Conservation (phyloP, 371 early-diverging fungal species). For the Blastocladiella emersonii region DNA sequence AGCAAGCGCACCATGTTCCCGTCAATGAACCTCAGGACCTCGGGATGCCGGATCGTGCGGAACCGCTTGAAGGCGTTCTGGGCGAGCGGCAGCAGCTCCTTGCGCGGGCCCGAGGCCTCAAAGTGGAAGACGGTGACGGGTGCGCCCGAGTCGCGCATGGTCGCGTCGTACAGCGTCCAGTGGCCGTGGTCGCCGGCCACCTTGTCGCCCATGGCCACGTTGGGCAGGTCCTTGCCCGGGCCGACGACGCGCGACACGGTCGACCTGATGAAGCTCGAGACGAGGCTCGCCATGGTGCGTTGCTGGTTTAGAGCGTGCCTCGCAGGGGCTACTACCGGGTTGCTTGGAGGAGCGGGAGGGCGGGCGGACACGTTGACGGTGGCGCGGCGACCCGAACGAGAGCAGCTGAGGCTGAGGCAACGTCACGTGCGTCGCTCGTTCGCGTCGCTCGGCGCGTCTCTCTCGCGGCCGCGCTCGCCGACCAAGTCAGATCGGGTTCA, state of each 20-base stretch:
- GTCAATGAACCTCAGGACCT: slow-evolving; percentile 65
- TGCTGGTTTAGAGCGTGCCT: background rate
- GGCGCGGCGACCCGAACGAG: too few species aligned
- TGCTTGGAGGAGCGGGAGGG: too few species aligned
- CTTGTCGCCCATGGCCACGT: slow-evolving; percentile 4
- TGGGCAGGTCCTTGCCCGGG: slow-evolving; percentile 4
- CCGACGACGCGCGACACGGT: slow-evolving; percentile 4
- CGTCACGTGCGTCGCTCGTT: too few species aligned
- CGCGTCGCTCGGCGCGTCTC: too few species aligned
- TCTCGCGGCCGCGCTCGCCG: too few species aligned
- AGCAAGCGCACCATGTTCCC: slow-evolving; percentile 20
- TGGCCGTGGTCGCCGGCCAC: slow-evolving; percentile 38
- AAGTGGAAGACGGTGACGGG: slow-evolving; percentile 78
- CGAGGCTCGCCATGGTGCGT: background rate
- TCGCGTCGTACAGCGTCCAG: slow-evolving; percentile 68
- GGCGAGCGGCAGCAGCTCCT: slow-evolving; percentile 58
- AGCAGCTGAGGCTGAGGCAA: too few species aligned
- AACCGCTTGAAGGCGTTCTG: slow-evolving; percentile 73
- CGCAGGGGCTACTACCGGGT: too few species aligned
- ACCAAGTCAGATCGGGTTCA: too few species aligned
- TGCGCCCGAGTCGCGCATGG: slow-evolving; percentile 48
- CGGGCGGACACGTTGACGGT: too few species aligned
- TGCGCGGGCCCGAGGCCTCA: slow-evolving; percentile 40
- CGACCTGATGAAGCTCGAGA: background rate
- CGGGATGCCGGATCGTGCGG: slow-evolving; percentile 83